Evolutionary conservation across 179 eudicot genomes (phyloP).

Genomic region (Beta macrorhiza): DNA sequence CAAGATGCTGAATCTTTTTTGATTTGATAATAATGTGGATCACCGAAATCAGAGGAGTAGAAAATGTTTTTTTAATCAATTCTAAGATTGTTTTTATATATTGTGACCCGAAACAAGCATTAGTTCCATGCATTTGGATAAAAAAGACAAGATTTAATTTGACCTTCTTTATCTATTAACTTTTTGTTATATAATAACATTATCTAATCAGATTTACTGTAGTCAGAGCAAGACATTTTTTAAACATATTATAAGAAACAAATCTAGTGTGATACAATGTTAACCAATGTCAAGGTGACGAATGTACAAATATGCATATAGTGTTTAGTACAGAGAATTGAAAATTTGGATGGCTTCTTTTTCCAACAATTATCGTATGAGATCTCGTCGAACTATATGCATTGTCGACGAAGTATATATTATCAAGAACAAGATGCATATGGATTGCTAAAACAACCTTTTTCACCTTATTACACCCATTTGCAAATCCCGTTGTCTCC

Average conservation of each 20-base stretch:
- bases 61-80: neutral
- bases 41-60: conserved; percentile 18
- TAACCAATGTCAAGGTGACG: conserved; percentile 14
- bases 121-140: conserved; percentile 24
- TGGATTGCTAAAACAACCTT: conserved; percentile 19
- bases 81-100: conserved; percentile 16
- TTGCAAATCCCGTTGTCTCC: conserved; percentile 23
- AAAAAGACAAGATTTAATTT: conserved; percentile 6
- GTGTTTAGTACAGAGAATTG: neutral
- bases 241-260: neutral
- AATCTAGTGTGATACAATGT: conserved; percentile 18
- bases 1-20: conserved; percentile 23
- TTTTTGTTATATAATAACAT: neutral
- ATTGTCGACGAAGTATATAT: conserved; percentile 8
- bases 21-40: conserved; percentile 20
- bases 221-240: neutral
- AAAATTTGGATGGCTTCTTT: conserved; percentile 26
- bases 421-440: conserved; percentile 27
- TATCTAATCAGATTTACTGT: neutral
- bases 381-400: conserved; percentile 25
- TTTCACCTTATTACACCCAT: neutral
- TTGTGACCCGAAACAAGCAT: conserved; percentile 18
- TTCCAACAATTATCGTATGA: conserved; percentile 30
- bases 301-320: conserved; percentile 11
- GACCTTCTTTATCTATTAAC: neutral